Evolutionary conservation across 2,329 filamentous ascomycete genomes (phyloP), one percentile per base, ranked within the genome.

Genomic region (Neofusicoccum kwambonambiense): DNA sequence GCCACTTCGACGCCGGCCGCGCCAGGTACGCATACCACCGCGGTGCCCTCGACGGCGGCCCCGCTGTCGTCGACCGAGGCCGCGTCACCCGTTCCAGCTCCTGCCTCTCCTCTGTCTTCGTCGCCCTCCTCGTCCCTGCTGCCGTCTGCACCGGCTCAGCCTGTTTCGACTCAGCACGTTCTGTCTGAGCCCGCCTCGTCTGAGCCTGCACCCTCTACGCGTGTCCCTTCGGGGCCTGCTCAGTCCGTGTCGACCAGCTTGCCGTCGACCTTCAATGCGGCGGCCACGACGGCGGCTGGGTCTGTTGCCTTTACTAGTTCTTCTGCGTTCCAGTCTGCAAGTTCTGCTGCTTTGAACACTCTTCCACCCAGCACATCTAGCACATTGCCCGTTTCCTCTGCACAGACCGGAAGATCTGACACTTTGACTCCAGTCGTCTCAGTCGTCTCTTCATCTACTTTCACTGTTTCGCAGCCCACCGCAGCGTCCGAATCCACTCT

Each of bases 1-100:
- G 69, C 70, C 70, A 69, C 68, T 45, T 72, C 73, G 65, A 73
- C 75, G 62, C 68, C 71, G 62, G 49, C 49, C 37, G 56, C 56
- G 41, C 56, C 56, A 60, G 61, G 73, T 76, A 77, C 74, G 73
- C 69, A 67, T 61, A 72, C 65, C 69, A 60, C 15, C 41, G 56
- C 31, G 9, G 54, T 42, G 54, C 54, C 39, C 67, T 67, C 68
- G 70, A 72, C 68, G 69, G 47, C 58, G 34, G 44, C 47, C 5
- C 44, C 45, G 5, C 45, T 50, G 58, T 62, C 58, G 45, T 62
- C 58, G 52, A 51, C 63, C 22, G 45, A 52, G 56, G 64, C 69
- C 65, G 70, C 67, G 39, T 64, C 69, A 65, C 47, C 58, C 35
- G 45, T 34, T 22, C 58, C 58, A 62, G 45, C 58, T 50, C 44